These are phyloP conservation scores for Monotropa hypopitys DNA, from an alignment of 179 eudicot species.

Conservation along the genomic window DNA sequence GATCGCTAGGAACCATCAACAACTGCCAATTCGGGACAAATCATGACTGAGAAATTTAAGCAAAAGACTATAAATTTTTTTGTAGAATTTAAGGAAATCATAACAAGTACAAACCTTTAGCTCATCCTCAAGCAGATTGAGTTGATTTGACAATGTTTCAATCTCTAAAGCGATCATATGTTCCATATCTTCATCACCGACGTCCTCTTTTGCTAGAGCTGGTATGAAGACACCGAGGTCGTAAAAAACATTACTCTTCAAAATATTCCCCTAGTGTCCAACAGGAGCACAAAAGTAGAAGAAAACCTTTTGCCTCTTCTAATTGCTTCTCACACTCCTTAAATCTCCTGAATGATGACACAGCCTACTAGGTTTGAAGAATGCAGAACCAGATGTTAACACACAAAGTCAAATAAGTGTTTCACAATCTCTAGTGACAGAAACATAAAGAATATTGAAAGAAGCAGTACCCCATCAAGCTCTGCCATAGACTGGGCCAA, in stretches of 20 bases:
- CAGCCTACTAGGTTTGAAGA: conserved; percentile 46
- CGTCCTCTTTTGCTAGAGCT: conserved; percentile 76
- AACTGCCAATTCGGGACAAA: conserved; percentile 30
- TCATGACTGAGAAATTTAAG: not conserved
- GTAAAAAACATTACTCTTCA: not conserved
- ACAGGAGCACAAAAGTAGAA: not conserved
- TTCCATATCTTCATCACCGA: conserved; percentile 71
- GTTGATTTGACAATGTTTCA: conserved; percentile 46
- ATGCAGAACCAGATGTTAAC: not conserved
- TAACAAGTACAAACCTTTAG: conserved; percentile 47
- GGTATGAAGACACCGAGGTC: conserved; percentile 8
- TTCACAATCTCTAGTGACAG: not conserved
- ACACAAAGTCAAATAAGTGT: not conserved
- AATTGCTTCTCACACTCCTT: conserved; percentile 84
- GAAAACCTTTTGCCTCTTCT: conserved; percentile 77
- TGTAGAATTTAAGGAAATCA: not conserved
- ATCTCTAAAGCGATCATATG: conserved; percentile 78
- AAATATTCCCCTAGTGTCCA: not conserved
- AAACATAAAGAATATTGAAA: not conserved
- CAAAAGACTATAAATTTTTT: not conserved
- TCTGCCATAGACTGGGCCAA: conserved; percentile 81
- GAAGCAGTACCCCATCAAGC: conserved; percentile 57
- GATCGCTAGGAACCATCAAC: conserved; percentile 83
- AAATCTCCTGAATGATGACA: conserved; percentile 50
- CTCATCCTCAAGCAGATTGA: conserved; percentile 62